Conservation (phyloP, 2,329 filamentous ascomycete species). For the Neonectria hederae region DNA sequence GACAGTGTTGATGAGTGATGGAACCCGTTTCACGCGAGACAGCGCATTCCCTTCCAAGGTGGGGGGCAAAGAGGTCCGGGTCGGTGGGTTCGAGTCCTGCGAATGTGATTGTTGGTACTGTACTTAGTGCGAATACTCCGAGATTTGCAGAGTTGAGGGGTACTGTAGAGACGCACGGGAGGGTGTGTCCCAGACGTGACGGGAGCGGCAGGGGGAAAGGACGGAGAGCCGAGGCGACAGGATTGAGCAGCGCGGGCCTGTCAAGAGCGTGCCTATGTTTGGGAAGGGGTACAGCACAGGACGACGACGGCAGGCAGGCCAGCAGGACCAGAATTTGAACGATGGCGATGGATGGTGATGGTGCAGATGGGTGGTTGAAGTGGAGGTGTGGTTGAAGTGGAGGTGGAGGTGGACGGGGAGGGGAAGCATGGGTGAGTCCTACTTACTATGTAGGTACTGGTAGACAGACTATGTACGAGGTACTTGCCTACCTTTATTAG, state of each 20-base stretch:
- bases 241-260: slow-evolving; percentile 1
- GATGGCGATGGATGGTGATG: background rate
- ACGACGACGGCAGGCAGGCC: background rate
- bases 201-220: slow-evolving; percentile 1
- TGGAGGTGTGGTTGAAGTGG: background rate
- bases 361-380: background rate
- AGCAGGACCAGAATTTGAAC: background rate
- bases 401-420: background rate
- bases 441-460: too few species aligned
- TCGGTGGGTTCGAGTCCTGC: slow-evolving; percentile 10
- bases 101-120: background rate
- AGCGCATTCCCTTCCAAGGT: slow-evolving; percentile 9
- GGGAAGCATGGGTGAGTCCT: background rate
- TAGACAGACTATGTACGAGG: background rate
- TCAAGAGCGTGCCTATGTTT: background rate
- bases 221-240: background rate
- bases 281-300: background rate
- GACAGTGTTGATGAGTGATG: background rate
- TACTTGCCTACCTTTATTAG: background rate
- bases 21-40: slow-evolving; percentile 16
- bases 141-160: slow-evolving; percentile 5
- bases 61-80: background rate
- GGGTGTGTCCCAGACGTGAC: background rate
- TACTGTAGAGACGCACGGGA: background rate
- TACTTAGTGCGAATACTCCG: background rate